Conservation (phyloP, 202 grass and related monocot genomes). For the Carex arenaria region DNA sequence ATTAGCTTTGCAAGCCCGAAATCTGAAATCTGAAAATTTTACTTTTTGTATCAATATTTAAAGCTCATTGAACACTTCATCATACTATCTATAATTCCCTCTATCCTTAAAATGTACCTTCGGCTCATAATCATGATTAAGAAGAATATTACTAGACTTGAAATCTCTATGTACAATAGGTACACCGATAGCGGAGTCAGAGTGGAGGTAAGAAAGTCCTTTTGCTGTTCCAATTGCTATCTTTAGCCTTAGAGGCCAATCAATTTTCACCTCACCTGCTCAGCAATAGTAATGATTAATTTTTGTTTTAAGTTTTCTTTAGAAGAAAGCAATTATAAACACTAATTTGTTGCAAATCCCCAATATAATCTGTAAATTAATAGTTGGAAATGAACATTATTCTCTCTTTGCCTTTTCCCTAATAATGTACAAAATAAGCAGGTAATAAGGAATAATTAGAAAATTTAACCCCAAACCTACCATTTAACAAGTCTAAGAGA, state of each 20-base stretch:
- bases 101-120: conserved; percentile 54
- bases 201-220: conserved; percentile 87
- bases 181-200: conserved; percentile 64
- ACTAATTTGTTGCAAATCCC: neutral
- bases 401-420: neutral
- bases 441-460: neutral
- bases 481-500: conserved; percentile 78
- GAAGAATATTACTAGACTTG: conserved; percentile 97
- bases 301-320: neutral
- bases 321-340: neutral
- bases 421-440: neutral
- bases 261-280: conserved; percentile 67
- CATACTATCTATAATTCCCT: neutral
- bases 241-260: conserved; percentile 66
- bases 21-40: conserved; percentile 67
- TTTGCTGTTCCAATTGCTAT: conserved; percentile 84
- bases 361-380: neutral
- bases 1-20: conserved; percentile 93
- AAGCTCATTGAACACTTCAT: neutral
- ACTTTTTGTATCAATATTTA: neutral
- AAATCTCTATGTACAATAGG: conserved; percentile 97
- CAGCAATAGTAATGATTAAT: conserved; percentile 17
- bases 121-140: conserved; percentile 61
- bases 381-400: neutral
- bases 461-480: neutral